Evolutionary conservation across 2,329 filamentous ascomycete genomes (phyloP).

Genomic region (Meredithiella fracta): DNA sequence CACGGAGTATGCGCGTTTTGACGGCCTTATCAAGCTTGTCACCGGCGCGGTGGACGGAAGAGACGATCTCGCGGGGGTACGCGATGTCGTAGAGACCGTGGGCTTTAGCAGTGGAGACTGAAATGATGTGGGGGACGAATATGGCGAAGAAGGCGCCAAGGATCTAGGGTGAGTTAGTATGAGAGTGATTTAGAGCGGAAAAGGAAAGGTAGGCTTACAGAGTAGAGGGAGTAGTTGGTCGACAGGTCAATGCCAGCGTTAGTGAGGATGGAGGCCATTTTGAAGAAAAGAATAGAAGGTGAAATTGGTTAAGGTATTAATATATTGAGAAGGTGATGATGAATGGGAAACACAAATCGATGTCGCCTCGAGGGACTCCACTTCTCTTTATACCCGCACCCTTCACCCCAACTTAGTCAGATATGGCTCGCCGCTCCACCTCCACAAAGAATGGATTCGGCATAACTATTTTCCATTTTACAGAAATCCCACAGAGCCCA

Average conservation of each 20-base stretch:
- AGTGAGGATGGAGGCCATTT: background rate
- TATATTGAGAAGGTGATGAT: background rate
- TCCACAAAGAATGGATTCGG: no score
- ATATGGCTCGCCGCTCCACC: no score
- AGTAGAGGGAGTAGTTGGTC: constrained; percentile 5
- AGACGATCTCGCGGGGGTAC: constrained; percentile 24
- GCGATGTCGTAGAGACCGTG: constrained; percentile 22
- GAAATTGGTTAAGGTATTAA: background rate
- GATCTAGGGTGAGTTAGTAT: constrained; percentile 19
- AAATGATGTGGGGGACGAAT: constrained; percentile 24
- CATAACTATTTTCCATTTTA: no score
- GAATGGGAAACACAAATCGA: no score
- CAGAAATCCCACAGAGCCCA: no score
- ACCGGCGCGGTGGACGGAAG: constrained; percentile 17
- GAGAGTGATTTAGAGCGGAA: background rate
- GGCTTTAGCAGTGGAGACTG: constrained; percentile 19
- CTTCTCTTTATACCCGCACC: no score
- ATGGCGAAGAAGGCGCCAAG: constrained; percentile 25
- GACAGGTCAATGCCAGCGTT: background rate
- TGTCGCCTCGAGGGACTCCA: no score
- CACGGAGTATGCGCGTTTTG: constrained; percentile 37
- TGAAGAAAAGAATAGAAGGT: background rate
- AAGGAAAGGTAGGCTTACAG: no score
- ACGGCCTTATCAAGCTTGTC: constrained; percentile 19
- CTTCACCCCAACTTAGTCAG: no score